phyloP scores from a whole-genome alignment of 306 rosid genomes.

The Rubus parviflorus region DNA sequence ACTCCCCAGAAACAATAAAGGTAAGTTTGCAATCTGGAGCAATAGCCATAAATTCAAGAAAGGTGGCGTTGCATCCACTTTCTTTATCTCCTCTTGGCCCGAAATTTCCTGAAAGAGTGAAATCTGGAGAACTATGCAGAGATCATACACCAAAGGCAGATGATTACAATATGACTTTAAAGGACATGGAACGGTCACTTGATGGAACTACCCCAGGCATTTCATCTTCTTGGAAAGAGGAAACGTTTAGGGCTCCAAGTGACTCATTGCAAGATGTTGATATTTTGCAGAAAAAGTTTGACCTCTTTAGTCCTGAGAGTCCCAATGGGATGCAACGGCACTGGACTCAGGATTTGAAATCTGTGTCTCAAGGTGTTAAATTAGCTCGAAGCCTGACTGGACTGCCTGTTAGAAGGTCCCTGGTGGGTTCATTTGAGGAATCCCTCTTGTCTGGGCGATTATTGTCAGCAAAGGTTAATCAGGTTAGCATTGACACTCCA shows the following conservation, averaged over 20 bases:
- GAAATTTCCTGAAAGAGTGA: constrained; percentile 38
- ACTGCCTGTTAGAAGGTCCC: constrained; percentile 55
- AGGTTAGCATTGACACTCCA: constrained; percentile 43
- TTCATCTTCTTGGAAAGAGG: constrained; percentile 36
- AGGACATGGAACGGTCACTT: constrained; percentile 47
- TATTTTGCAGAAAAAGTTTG: constrained; percentile 35
- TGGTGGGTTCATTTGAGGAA: constrained; percentile 91
- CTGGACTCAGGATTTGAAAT: constrained; percentile 40
- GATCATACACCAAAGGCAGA: constrained; percentile 29
- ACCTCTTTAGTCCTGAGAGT: constrained; percentile 36
- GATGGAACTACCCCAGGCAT: constrained; percentile 34
- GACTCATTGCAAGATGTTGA: constrained; percentile 35
- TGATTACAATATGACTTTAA: constrained; percentile 36
- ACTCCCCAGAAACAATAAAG: constrained; percentile 28
- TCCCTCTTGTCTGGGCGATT: constrained; percentile 77
- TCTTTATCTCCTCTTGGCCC: constrained; percentile 79
- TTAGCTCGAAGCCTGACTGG: constrained; percentile 37
- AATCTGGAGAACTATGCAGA: constrained; percentile 23
- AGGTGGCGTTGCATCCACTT: constrained; percentile 38
- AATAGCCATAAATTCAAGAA: constrained; percentile 39
- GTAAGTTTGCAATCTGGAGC: constrained; percentile 31
- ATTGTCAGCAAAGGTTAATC: constrained; percentile 50
- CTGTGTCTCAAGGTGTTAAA: constrained; percentile 40
- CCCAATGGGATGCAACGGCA: constrained; percentile 31
- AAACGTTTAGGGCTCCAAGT: constrained; percentile 20